Base-by-base conservation (phyloP, 805 yeast genomes). In the Candida berthetii region DNA sequence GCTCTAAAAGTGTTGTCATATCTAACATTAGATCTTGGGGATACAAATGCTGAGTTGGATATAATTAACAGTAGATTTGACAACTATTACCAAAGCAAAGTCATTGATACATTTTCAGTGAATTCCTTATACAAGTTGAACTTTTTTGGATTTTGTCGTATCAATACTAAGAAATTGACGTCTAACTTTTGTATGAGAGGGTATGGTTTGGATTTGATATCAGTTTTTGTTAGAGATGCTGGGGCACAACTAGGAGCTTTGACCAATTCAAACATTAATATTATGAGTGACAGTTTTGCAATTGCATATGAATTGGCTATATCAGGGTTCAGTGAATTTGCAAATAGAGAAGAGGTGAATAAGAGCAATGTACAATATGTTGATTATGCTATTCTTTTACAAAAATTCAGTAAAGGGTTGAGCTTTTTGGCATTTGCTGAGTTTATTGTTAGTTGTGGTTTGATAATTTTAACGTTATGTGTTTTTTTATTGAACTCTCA, bases 81-180 rank as follows among this genome's bases (percentile, higher is more conserved):
- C 29, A 48, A 47, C 15, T 53, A 54, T 37, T 54, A 51, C 37
- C 59, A 60, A 34, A 40, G 46, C 25, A 55, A 63, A 20, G 63
- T 61, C 4, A 64, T 74, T 37, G 76, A 72, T 50, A 68, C 78
- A 0, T 69, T 73, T 48, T 66, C 71, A 16, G 59, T 62, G 20
- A 59, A 61, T 32, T 71, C 71, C 29, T 40, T 64, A 4, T 77
- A 62, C 51, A 61, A 64, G 32, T 62, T 76, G 47, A 74, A 68
- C 51, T 65, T 64, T 39, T 54, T 66, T 37, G 79, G 81, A 1
- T 78, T 68, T 55, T 74, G 82, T 52, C 68, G 76, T 25, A 40
- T 53, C 4, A 66, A 64, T 29, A 43, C 45, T 14, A 43, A 52
- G 14, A 42, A 42, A 29, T 40, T 40, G 3, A 42, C 24, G 2